Evolutionary conservation across 495 filamentous ascomycete genomes (phyloP).

Genomic region (Aspergillus ellipticus): DNA sequence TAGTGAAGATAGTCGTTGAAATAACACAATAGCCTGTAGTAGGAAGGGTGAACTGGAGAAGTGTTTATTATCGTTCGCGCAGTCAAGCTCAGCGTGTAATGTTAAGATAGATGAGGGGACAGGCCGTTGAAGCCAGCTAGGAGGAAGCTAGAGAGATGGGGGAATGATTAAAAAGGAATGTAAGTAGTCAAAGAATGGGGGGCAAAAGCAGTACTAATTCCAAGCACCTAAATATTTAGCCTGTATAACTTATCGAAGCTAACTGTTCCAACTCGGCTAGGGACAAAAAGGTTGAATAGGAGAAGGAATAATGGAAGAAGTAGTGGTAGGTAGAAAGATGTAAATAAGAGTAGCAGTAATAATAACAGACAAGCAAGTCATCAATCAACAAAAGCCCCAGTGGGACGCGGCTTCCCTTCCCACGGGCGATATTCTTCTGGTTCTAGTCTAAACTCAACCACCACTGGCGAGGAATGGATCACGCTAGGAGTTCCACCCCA

Average conservation of each 20-base stretch:
- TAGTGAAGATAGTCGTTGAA: neutral
- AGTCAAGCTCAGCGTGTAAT: constrained; percentile 1
- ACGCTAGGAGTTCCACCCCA: constrained; percentile 28
- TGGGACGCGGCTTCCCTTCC: constrained; percentile 16
- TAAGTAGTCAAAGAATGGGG: constrained; percentile 1
- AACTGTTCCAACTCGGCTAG: neutral
- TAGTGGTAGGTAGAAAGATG: constrained; percentile 18
- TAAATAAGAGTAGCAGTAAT: constrained; percentile 9
- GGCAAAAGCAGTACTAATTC: neutral
- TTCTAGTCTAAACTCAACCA: constrained; percentile 16
- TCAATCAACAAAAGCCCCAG: constrained; percentile 23
- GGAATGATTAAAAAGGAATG: constrained; percentile 4
- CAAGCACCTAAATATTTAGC: neutral
- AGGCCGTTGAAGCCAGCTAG: neutral
- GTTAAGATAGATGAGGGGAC: neutral
- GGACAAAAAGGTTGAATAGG: constrained; percentile 21
- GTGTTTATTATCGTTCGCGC: neutral
- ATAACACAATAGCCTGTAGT: neutral
- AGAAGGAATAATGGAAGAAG: constrained; percentile 20
- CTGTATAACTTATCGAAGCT: neutral
- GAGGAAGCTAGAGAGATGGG: neutral
- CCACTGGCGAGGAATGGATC: constrained; percentile 17
- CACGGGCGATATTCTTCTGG: constrained; percentile 17
- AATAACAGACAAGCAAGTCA: constrained; percentile 13
- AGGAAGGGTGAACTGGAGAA: neutral